Percentiles rank a stretch among this genome's conserved stretches.
phyloP scores from a whole-genome alignment of 352 stramenopile genomes.

The Globisporangium uncinulatum region DNA sequence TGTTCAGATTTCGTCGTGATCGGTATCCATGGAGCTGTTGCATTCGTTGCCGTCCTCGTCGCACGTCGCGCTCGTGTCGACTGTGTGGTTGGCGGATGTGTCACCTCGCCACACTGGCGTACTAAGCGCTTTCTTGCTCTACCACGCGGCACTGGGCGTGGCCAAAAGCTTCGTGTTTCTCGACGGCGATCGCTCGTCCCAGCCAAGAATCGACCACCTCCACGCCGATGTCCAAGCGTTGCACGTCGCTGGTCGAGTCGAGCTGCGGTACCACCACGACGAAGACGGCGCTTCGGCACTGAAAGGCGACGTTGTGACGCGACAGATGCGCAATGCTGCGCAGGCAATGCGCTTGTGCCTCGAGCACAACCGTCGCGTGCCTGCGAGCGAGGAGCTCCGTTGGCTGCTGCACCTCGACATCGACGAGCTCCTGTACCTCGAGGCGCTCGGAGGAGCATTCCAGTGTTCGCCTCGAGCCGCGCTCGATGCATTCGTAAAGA shows the following conservation, averaged over 20 bases:
- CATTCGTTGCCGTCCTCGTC: not conserved
- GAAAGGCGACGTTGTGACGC: conserved; percentile 16
- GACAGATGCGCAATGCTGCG: conserved; percentile 32
- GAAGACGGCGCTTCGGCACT: not conserved
- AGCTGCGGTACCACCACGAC: conserved; percentile 16
- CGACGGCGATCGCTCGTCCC: conserved; percentile 17
- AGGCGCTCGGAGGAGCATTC: conserved; percentile 8
- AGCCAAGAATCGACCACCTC: conserved; percentile 11
- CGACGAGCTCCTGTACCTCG: conserved; percentile 31
- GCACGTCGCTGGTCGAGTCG: conserved; percentile 14
- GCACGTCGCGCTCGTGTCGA: conserved; percentile 31
- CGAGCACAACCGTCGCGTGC: conserved; percentile 4
- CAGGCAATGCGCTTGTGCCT: conserved; percentile 21
- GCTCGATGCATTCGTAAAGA: not conserved
- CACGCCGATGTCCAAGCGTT: conserved; percentile 11
- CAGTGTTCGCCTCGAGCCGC: not conserved
- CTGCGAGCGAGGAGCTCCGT: conserved; percentile 1
- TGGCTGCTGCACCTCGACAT: conserved; percentile 39
- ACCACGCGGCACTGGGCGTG: conserved; percentile 28
- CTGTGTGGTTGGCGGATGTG: conserved; percentile 20
- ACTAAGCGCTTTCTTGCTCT: conserved; percentile 31
- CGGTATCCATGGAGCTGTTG: too few species aligned
- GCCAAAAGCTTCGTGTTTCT: conserved; percentile 33
- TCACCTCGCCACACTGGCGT: conserved; percentile 17
- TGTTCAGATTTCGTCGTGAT: too few species aligned